These are phyloP conservation scores for Diaporthe batatas DNA, from an alignment of 2,329 filamentous ascomycete genomes.

Conservation along the genomic window DNA sequence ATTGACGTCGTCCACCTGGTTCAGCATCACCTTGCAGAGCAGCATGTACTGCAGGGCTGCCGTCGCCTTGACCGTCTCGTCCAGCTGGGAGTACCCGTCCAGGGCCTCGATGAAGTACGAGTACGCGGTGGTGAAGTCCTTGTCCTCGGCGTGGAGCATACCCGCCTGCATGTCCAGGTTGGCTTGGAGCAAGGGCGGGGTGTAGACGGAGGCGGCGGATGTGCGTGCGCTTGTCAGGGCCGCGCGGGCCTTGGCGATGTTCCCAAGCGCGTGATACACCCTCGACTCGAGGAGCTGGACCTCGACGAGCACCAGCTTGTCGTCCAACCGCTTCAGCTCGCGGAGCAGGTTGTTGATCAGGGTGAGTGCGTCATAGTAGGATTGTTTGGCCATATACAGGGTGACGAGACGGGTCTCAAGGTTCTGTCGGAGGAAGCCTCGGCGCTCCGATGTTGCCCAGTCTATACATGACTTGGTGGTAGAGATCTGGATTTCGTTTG, in stretches of 20 bases:
- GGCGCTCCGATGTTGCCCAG: slow-evolving; percentile 95
- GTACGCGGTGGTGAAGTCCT: slow-evolving; percentile 98
- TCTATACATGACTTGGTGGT: slow-evolving; percentile 99
- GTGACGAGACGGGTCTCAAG: slow-evolving; percentile 95
- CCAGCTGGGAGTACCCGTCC: slow-evolving; percentile 95
- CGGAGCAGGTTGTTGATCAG: slow-evolving; percentile 96
- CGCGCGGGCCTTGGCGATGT: slow-evolving; percentile 94
- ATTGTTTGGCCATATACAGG: slow-evolving; percentile 96
- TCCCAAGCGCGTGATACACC: slow-evolving; percentile 97
- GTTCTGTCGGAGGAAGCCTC: slow-evolving; percentile 97
- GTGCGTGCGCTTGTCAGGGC: slow-evolving; percentile 95
- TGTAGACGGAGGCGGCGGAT: slow-evolving; percentile 96
- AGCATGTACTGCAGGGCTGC: slow-evolving; percentile 99
- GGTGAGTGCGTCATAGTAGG: slow-evolving; percentile 95
- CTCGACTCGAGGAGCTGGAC: slow-evolving; percentile 97
- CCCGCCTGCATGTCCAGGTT: slow-evolving; percentile 99
- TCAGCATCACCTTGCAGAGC: slow-evolving; percentile 99
- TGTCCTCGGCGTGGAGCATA: slow-evolving; percentile 98
- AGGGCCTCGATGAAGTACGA: slow-evolving; percentile 99
- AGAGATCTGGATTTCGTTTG: slow-evolving; percentile 91
- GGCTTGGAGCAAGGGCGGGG: slow-evolving; percentile 92
- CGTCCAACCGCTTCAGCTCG: slow-evolving; percentile 97
- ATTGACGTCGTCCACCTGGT: slow-evolving; percentile 95
- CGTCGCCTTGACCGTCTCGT: slow-evolving; percentile 91
- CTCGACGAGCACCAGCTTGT: slow-evolving; percentile 97